Percentiles rank a stretch among this genome's conserved stretches.
Conservation (phyloP, 305 asterid genomes). For the Solanum hybrid region DNA sequence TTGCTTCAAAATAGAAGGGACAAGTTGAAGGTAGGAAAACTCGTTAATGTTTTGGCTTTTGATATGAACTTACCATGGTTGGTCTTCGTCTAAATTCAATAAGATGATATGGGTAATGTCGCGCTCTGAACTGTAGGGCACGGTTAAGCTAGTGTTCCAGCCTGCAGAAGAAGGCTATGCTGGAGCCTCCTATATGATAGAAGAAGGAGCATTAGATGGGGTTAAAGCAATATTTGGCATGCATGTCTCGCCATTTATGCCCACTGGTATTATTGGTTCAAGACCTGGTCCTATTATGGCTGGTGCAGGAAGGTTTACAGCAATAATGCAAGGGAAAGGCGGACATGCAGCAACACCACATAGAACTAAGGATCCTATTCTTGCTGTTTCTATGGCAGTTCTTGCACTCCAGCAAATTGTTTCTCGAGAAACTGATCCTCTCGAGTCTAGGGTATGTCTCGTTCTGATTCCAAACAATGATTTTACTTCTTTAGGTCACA, state of each 20-base stretch:
- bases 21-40: conserved; percentile 45
- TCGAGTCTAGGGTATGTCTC: conserved; percentile 49
- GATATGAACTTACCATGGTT: not conserved
- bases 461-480: not conserved
- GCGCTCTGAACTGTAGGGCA: conserved; percentile 35
- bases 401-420: conserved; percentile 73
- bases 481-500: not conserved
- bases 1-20: conserved; percentile 46
- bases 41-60: not conserved
- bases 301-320: conserved; percentile 61
- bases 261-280: conserved; percentile 42
- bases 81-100: not conserved
- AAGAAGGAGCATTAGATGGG: conserved; percentile 63
- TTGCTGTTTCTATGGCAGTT: conserved; percentile 59
- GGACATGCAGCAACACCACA: conserved; percentile 84
- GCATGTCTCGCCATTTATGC: conserved; percentile 42
- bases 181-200: conserved; percentile 57
- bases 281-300: conserved; percentile 75
- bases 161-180: conserved; percentile 86
- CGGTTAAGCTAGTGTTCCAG: conserved; percentile 77
- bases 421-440: conserved; percentile 83
- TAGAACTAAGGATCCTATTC: conserved; percentile 48
- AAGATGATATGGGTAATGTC: not conserved
- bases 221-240: conserved; percentile 54
- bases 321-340: conserved; percentile 54